Evolutionary conservation across 495 filamentous ascomycete genomes (phyloP), one percentile per base, ranked within the genome.

Genomic region (Evansstolkia leycettana): DNA sequence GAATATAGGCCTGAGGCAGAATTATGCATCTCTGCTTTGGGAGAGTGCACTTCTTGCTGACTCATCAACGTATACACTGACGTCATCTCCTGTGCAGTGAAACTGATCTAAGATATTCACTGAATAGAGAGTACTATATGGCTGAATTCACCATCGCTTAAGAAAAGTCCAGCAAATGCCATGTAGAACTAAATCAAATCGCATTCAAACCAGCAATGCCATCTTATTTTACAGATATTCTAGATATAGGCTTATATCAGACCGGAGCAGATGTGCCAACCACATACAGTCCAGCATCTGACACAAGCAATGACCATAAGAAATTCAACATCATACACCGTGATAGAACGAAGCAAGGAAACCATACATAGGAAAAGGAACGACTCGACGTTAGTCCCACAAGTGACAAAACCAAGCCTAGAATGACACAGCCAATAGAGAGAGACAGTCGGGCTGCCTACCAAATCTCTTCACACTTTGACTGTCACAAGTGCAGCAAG

Each of bases 391-490:
- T n/a, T 29, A 29, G 27, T n/a, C 11, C 13, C 27, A 29, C 11
- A 29, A 33, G 40, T n/a, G n/a, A n/a, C n/a, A n/a, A 42, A 52
- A 48, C 46, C 43, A 55, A 49, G 39, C 56, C 40, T 47, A 43
- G 46, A 17, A 47, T 48, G 46, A 51, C 34, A 35, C 40, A 41
- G 42, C 35, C 27, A 48, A 49, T 44, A 20, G 32, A 26, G 26
- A 37, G 29, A 37, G 25, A n/a, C n/a, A n/a, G n/a, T n/a, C n/a
- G n/a, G n/a, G n/a, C 38, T 18, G 20, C 4, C 20, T 23, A 9
- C 20, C 9, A 16, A 7, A 35, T 25, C 20, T 35, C 17, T 34
- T n/a, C 31, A n/a, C n/a, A n/a, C 9, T 32, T 8, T 8, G 15
- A 32, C 9, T 1, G 30, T 15, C 7, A 12, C 6, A 31, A 17